Conservation (phyloP, 352 stramenopile species). For the Globisporangium nodosum region DNA sequence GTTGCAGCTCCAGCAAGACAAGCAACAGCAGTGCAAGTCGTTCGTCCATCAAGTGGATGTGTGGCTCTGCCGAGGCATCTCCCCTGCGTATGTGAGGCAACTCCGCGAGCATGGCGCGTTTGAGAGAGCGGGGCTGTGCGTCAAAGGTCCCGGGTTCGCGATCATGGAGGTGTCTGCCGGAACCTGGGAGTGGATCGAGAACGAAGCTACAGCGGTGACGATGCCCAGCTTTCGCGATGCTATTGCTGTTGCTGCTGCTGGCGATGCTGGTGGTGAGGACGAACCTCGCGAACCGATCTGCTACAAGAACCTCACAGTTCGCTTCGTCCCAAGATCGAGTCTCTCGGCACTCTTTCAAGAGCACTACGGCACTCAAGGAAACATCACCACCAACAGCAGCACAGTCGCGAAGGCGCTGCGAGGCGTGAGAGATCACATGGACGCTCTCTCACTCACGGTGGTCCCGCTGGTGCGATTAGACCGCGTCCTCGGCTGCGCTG, state of each 20-base stretch:
- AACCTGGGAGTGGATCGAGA: constrained; percentile 3
- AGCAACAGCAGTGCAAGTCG: neutral
- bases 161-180: constrained; percentile 9
- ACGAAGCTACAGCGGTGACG: neutral
- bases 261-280: neutral
- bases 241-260: neutral
- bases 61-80: constrained; percentile 28
- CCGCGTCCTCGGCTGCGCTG: neutral
- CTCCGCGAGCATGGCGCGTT: constrained; percentile 3
- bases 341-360: constrained; percentile 1
- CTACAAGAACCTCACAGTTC: neutral
- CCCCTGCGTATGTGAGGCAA: constrained; percentile 19
- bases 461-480: constrained; percentile 4
- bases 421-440: neutral
- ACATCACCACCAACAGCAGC: neutral
- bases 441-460: neutral
- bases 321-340: constrained; percentile 6
- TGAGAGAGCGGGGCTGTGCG: constrained; percentile 8
- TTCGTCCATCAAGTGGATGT: constrained; percentile 14
- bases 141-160: constrained; percentile 21
- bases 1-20: neutral
- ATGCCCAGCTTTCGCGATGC: neutral
- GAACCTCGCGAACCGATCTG: neutral
- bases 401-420: neutral
- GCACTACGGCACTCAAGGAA: neutral